Percentiles rank a stretch among this genome's conserved stretches.
These are phyloP conservation scores for Termitomyces sp. DNA, from an alignment of 768 basidiomycete species.

Conservation along the genomic window DNA sequence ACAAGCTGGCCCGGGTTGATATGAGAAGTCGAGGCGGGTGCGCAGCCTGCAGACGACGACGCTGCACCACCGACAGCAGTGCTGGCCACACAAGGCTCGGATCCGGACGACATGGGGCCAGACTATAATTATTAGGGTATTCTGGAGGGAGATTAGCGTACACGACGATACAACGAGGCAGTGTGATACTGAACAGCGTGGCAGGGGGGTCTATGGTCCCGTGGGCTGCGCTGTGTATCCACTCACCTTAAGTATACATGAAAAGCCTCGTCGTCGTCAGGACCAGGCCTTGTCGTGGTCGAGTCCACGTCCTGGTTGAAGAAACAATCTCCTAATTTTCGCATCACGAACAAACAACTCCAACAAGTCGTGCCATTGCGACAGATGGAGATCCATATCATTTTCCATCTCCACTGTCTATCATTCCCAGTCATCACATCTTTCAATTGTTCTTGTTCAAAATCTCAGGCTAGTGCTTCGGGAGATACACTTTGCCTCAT, in stretches of 20 bases:
- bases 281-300: constrained; percentile 3
- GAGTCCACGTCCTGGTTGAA: background rate
- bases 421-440: background rate
- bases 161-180: constrained; percentile 19
- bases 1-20: constrained; percentile 21
- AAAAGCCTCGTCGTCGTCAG: constrained; percentile 1
- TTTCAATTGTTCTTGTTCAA: background rate
- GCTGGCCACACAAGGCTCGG: constrained; percentile 16
- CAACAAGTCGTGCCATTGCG: background rate
- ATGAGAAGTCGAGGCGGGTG: constrained; percentile 32
- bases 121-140: constrained; percentile 20
- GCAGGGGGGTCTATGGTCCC: constrained; percentile 2
- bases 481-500: background rate
- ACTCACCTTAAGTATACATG: constrained; percentile 13
- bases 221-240: background rate
- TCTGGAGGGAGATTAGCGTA: constrained; percentile 15
- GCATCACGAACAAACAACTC: constrained; percentile 13
- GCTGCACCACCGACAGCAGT: constrained; percentile 20
- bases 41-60: constrained; percentile 33
- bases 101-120: constrained; percentile 19
- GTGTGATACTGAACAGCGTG: constrained; percentile 6
- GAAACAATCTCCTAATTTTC: constrained; percentile 4
- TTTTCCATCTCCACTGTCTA: background rate
- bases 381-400: constrained; percentile 3
- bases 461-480: background rate